A percentile compares a stretch with the other conserved stretches of the same genome.
phyloP scores from a whole-genome alignment of 148 eudicot genomes.

The Persicaria maculosa region DNA sequence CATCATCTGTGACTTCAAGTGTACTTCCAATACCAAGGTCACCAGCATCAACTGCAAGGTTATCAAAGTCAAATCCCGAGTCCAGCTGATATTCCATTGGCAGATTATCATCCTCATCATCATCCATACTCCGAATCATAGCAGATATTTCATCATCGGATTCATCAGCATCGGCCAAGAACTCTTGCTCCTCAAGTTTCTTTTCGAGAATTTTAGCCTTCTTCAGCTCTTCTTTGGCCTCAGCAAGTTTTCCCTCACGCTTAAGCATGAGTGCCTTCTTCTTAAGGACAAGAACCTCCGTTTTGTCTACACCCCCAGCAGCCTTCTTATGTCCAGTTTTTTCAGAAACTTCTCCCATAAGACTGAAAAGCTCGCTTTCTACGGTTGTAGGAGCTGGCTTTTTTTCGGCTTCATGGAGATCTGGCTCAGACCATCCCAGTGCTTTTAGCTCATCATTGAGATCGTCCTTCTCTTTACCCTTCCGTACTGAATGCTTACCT shows the following conservation, averaged over 20 bases:
- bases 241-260: slow-evolving; percentile 79
- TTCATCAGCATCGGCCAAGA: slow-evolving; percentile 72
- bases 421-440: slow-evolving; percentile 90
- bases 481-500: slow-evolving; percentile 24
- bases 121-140: slow-evolving; percentile 59
- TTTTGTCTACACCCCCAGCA: slow-evolving; percentile 41
- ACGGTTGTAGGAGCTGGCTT: slow-evolving; percentile 54
- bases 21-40: slow-evolving; percentile 44
- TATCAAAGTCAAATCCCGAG: slow-evolving; percentile 37
- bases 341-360: slow-evolving; percentile 46
- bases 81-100: slow-evolving; percentile 29
- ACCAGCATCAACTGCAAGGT: slow-evolving; percentile 35
- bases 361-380: slow-evolving; percentile 74
- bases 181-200: slow-evolving; percentile 86
- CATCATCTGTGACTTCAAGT: slow-evolving; percentile 74
- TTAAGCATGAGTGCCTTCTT: slow-evolving; percentile 76
- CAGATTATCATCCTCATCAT: slow-evolving; percentile 36
- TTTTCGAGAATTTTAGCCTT: slow-evolving; percentile 87
- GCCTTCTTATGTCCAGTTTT: slow-evolving; percentile 28
- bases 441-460: slow-evolving; percentile 65
- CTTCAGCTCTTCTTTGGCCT: slow-evolving; percentile 89
- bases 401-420: slow-evolving; percentile 53
- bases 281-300: slow-evolving; percentile 64
- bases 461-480: slow-evolving; percentile 62
- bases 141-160: slow-evolving; percentile 87